phyloP scores from a whole-genome alignment of 208 protist genomes.

The Angomonas ambiguus region DNA sequence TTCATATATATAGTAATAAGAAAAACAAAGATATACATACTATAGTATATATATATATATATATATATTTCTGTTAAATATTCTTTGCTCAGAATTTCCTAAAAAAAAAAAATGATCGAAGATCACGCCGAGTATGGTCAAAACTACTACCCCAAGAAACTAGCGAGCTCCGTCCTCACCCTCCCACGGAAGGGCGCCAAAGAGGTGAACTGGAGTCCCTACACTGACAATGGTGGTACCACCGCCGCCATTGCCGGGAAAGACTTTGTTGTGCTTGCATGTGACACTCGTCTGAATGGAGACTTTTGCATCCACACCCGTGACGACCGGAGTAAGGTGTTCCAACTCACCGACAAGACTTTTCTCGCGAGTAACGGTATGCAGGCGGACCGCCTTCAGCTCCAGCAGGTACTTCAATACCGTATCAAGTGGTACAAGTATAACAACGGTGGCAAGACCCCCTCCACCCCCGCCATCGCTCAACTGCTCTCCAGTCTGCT shows the following conservation, averaged over 20 bases:
- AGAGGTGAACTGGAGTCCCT: slow-evolving; percentile 85
- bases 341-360: slow-evolving; percentile 89
- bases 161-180: slow-evolving; percentile 56
- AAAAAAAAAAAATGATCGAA: slow-evolving; percentile 62
- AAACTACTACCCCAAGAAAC: slow-evolving; percentile 64
- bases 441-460: slow-evolving; percentile 89
- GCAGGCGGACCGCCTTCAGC: slow-evolving; percentile 95
- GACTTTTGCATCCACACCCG: slow-evolving; percentile 97
- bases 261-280: slow-evolving; percentile 96
- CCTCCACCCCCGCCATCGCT: slow-evolving; percentile 90
- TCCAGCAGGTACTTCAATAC: slow-evolving; percentile 94
- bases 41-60: background rate
- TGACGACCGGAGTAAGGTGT: slow-evolving; percentile 91
- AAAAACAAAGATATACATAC: background rate
- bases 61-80: background rate
- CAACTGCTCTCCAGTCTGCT: slow-evolving; percentile 97
- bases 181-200: slow-evolving; percentile 71
- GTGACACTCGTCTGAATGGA: slow-evolving; percentile 96
- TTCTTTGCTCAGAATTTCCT: no score
- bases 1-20: background rate
- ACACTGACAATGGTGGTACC: slow-evolving; percentile 95
- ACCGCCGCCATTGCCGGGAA: slow-evolving; percentile 94
- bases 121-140: slow-evolving; percentile 72
- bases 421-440: slow-evolving; percentile 94
- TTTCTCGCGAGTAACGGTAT: slow-evolving; percentile 95